Percentiles rank a stretch among this genome's conserved stretches.
These are phyloP conservation scores for Cladochytrium replicatum DNA, from an alignment of 192 early-diverging fungal species.

Conservation along the genomic window DNA sequence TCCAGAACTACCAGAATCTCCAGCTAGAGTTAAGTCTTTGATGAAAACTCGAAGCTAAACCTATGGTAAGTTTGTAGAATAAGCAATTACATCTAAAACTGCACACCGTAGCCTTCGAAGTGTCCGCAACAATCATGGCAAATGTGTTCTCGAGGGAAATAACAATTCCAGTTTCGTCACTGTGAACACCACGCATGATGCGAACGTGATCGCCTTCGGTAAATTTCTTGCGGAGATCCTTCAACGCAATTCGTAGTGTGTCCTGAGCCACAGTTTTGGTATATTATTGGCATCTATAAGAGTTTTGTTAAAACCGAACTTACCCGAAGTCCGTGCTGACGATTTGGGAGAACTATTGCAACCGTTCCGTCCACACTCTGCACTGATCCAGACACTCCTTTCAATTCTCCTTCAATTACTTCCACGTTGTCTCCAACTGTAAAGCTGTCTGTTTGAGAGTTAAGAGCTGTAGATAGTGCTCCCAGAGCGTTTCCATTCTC, in stretches of 20 bases:
- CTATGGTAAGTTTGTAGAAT: constrained; percentile 1
- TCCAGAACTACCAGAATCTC: too few relatives aligned
- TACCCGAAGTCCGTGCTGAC: constrained; percentile 30
- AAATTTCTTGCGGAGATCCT: constrained; percentile 85
- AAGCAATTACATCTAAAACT: neutral
- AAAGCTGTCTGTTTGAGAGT: too few relatives aligned
- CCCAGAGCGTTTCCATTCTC: constrained; percentile 5
- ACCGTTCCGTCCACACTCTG: constrained; percentile 59
- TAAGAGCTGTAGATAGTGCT: too few relatives aligned
- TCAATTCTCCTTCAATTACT: constrained; percentile 74
- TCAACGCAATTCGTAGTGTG: constrained; percentile 5
- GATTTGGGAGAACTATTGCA: constrained; percentile 58
- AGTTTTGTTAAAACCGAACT: constrained; percentile 12
- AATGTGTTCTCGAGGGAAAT: constrained; percentile 75
- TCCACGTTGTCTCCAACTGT: constrained; percentile 77
- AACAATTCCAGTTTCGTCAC: constrained; percentile 81
- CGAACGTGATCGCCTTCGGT: constrained; percentile 85
- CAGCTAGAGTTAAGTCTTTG: too few relatives aligned
- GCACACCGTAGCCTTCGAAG: neutral
- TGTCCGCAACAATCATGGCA: constrained; percentile 30
- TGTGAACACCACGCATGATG: constrained; percentile 77
- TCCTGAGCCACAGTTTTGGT: too few relatives aligned
- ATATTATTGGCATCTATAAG: neutral
- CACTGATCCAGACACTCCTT: constrained; percentile 66
- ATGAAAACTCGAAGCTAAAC: too few relatives aligned